Percentiles rank a stretch among this genome's conserved stretches.
Evolutionary conservation across 495 filamentous ascomycete genomes (phyloP).

Genomic region (Astrothelium macrocarpum): DNA sequence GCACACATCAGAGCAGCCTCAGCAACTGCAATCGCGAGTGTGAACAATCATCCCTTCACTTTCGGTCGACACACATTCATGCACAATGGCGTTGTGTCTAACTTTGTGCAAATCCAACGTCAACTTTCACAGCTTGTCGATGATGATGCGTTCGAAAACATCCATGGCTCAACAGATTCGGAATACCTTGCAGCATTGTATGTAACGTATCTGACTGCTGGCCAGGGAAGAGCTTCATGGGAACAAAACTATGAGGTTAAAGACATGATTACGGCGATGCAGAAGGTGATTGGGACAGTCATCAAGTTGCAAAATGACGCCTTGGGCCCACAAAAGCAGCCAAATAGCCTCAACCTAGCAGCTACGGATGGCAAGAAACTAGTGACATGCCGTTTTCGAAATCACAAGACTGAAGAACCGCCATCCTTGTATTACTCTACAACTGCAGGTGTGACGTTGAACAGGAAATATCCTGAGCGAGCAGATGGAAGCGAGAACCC

Average conservation of each 20-base stretch:
- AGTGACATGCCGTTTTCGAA: constrained; percentile 38
- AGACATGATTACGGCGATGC: constrained; percentile 35
- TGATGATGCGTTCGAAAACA: constrained; percentile 36
- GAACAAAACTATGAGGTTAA: constrained; percentile 30
- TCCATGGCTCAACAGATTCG: constrained; percentile 40
- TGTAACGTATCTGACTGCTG: constrained; percentile 37
- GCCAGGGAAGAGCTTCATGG: constrained; percentile 28
- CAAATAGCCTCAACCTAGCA: constrained; percentile 37
- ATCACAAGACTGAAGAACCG: constrained; percentile 39
- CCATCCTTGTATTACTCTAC: constrained; percentile 41
- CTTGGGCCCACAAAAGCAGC: constrained; percentile 28
- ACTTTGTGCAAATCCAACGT: constrained; percentile 35
- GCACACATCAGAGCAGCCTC: constrained; percentile 41
- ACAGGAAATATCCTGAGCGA: constrained; percentile 39
- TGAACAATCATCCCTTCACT: constrained; percentile 44
- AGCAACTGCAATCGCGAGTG: constrained; percentile 33
- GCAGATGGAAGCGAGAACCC: constrained; percentile 30
- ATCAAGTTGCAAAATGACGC: constrained; percentile 33
- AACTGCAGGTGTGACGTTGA: constrained; percentile 39
- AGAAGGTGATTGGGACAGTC: constrained; percentile 33
- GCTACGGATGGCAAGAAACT: constrained; percentile 36
- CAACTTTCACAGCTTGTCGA: constrained; percentile 33
- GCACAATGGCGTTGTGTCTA: constrained; percentile 41
- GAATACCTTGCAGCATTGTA: constrained; percentile 44
- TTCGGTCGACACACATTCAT: constrained; percentile 43